These are phyloP conservation scores for Tardiomyces digboiensis DNA, from an alignment of 1,139 yeast species.

Conservation along the genomic window DNA sequence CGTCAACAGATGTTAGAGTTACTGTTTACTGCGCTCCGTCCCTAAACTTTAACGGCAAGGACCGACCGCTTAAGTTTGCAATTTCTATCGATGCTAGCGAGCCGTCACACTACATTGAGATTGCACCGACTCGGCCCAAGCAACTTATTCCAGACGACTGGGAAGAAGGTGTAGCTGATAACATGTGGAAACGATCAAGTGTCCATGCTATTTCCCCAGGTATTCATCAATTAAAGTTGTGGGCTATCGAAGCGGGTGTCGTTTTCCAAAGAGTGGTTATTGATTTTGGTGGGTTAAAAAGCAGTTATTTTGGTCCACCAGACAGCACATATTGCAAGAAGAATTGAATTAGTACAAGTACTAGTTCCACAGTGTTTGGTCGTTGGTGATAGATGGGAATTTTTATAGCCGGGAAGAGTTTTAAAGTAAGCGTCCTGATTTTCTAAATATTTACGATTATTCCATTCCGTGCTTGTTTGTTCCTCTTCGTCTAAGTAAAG, in stretches of 20 bases:
- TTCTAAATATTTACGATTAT: no score
- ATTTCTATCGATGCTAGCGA: conserved; percentile 10
- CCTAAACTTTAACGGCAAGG: conserved; percentile 9
- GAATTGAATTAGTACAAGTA: no score
- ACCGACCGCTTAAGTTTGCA: conserved; percentile 10
- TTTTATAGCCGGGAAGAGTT: no score
- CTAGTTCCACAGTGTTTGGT: no score
- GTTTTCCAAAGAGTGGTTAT: conserved; percentile 13
- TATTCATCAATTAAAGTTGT: conserved; percentile 8
- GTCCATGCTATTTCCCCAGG: conserved; percentile 8
- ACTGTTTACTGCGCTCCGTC: conserved; percentile 12
- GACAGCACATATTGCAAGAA: no score
- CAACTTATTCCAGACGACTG: conserved; percentile 11
- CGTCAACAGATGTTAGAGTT: conserved; percentile 7
- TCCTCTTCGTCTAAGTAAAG: no score
- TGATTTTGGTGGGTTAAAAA: conserved; percentile 13
- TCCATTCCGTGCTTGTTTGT: no score
- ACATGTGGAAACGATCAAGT: conserved; percentile 9
- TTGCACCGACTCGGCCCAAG: conserved; percentile 4
- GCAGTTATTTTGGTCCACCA: conserved; percentile 10
- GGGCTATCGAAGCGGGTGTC: conserved; percentile 14
- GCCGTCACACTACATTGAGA: conserved; percentile 1
- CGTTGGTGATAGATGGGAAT: no score
- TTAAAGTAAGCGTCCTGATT: no score
- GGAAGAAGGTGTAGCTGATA: conserved; percentile 12